Base-by-base conservation (phyloP, 768 basidiomycete species). In the Lactarius evosmus region DNA sequence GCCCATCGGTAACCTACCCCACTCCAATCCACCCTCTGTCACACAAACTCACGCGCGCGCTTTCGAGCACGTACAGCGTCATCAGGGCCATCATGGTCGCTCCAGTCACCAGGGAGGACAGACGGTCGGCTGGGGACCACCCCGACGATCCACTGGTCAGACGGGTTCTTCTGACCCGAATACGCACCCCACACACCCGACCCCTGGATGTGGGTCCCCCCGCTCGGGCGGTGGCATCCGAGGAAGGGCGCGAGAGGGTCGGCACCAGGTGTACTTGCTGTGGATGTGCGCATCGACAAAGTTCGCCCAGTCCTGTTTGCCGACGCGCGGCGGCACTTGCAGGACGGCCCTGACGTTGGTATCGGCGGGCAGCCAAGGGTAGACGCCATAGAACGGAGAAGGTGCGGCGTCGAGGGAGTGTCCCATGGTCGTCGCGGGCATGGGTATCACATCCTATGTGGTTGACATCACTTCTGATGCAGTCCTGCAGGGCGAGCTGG, bases 171-270 rank as follows among this genome's bases (percentile, higher is more conserved):
- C 17, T 61, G 34, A 4, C 80, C 79, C 7, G 79, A 75, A 70
- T 80, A 83, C 50, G 74, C 65, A 19, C 78, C 74, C 3, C 73
- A 78, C 16, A 77, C 72, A 56, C 70, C 76, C 3, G 74, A 71
- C 16, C 68, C 56, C 40, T 83, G 58, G 50, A 86, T 82, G 65
- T 85, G 83, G 16, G 84, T 71, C 69, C 85, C 84, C 22, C 83
- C 83, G 40, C 77, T 72, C 1, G 80, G 79, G 57, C 84, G 83
- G 41, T 73, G 66, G 72, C 79, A 87, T 56, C 81, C 82, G 64
- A 85, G 69, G 61, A 74, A 75, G 22, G 77, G 75, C 2, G 78
- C 80, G 8, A 85, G 85, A 8, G 86, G 62, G 83, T 85, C 29
- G 87, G 86, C 49, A 87, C 67, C 6, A 72, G 73, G 61, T 77